Percentiles rank a stretch among this genome's conserved stretches.
Evolutionary conservation across 83 land plant species (phyloP).

Genomic region (Picea engelmannii): DNA sequence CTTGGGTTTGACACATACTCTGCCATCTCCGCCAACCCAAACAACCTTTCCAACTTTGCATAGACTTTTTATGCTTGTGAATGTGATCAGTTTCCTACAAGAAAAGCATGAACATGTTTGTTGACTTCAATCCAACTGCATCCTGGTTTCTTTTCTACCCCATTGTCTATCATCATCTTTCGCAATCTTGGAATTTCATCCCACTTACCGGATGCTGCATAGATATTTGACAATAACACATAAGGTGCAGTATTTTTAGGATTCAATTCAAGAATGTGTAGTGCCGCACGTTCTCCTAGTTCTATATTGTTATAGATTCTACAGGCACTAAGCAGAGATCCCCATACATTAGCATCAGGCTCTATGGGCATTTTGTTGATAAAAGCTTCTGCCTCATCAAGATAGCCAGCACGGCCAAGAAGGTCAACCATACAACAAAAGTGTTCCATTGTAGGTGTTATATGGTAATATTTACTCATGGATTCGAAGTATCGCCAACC

Average conservation of each 20-base stretch:
- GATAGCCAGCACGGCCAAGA: conserved; percentile 41
- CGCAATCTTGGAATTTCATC: conserved; percentile 30
- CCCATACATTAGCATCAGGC: conserved; percentile 30
- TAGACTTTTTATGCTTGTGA: not conserved
- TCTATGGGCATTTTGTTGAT: conserved; percentile 22
- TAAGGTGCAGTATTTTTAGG: conserved; percentile 30
- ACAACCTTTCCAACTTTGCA: not conserved
- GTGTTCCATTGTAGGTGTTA: conserved; percentile 23
- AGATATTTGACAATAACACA: conserved; percentile 37
- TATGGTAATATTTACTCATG: conserved; percentile 13
- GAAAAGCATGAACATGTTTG: not conserved
- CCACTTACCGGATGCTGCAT: conserved; percentile 42
- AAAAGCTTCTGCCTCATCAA: conserved; percentile 25
- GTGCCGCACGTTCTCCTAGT: conserved; percentile 26
- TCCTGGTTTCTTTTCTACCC: conserved; percentile 18
- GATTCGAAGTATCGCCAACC: conserved; percentile 20
- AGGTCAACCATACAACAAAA: conserved; percentile 46
- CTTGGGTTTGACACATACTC: not conserved
- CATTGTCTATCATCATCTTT: conserved; percentile 23
- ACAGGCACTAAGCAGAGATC: conserved; percentile 26
- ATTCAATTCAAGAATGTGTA: conserved; percentile 32
- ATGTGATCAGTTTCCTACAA: not conserved
- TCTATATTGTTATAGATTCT: conserved; percentile 27
- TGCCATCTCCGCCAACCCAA: not conserved
- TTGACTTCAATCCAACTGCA: conserved; percentile 22